Conservation (phyloP, 495 filamentous ascomycete species). For the Talaromyces liani region DNA sequence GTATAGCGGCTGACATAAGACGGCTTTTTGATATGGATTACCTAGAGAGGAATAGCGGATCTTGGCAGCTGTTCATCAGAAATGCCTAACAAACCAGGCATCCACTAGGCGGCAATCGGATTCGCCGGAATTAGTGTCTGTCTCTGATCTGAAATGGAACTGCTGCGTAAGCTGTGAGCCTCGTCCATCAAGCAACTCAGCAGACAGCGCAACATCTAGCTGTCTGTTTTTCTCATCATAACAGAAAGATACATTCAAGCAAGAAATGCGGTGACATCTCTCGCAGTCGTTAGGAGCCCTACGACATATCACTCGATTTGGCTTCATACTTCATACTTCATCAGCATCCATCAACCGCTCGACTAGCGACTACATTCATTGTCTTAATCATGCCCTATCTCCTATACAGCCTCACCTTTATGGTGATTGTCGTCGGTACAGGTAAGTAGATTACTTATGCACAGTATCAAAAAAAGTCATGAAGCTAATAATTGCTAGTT, state of each 20-base stretch:
- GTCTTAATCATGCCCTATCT: slow-evolving; percentile 58
- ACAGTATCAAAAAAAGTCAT: neutral
- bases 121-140: neutral
- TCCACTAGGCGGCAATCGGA: neutral
- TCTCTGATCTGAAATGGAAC: neutral
- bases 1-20: slow-evolving; percentile 1
- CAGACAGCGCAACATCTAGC: neutral
- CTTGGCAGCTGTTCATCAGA: neutral
- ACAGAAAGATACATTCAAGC: neutral
- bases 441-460: slow-evolving; percentile 33
- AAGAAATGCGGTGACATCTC: neutral
- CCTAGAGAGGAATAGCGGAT: neutral
- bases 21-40: neutral
- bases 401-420: slow-evolving; percentile 65
- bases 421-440: slow-evolving; percentile 53
- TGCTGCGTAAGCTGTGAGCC: neutral
- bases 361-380: neutral
- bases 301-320: neutral
- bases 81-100: neutral
- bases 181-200: neutral
- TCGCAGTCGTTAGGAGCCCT: neutral
- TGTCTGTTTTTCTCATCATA: neutral
- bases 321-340: neutral
- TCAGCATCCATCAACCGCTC: neutral
- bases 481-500: slow-evolving; percentile 23